Base-by-base conservation (phyloP, 1,139 yeast species). In the Geotrichum siamense region DNA sequence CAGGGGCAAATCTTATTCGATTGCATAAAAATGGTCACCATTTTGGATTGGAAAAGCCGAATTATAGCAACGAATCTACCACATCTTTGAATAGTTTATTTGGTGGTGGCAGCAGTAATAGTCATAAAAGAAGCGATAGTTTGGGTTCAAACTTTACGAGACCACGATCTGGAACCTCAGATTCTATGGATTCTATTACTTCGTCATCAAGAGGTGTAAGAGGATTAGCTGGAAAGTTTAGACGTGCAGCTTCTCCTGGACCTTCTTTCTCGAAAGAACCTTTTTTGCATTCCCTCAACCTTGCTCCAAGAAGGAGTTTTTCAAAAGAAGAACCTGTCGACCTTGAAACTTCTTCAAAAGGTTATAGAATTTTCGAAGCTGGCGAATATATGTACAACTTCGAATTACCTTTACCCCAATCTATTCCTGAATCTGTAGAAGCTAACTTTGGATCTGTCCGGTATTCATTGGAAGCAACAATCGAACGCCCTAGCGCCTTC, bases 381-480 rank as follows among this genome's bases (percentile, higher is more conserved):
- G 98, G 97, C 26, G 96, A 87, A 57, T 91, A 91, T 58, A 71
- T 85, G 38, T 91, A 89, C 67, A 83, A 86, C 51, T 91, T 91
- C 59, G 98, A 91, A 63, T 86, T 87, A 49, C 82, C 94, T 2
- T 70, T 91, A 27, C 91, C 84, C 3, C 78, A 89, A 12, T 77
- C 85, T 8, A 69, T 81, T 35, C 96, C 97, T 0, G 98, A 91
- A 62, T 61, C 94, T 0, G 75, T 84, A 12, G 65, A 69, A 30
- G 87, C 86, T 10, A 79, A 89, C 5, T 87, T 84, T 64, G 98
- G 98, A 1, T 70, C 75, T 5, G 94, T 87, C 2, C 60, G 64
- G 35, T 91, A 93, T 62, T 63, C 62, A 39, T 67, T 91, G 39
- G 84, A 82, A 49, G 91, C 87, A 0, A 62, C 68, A 12, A 65